phyloP scores from a whole-genome alignment of 2,329 filamentous ascomycete species.

The Chaetothyriales sp. region DNA sequence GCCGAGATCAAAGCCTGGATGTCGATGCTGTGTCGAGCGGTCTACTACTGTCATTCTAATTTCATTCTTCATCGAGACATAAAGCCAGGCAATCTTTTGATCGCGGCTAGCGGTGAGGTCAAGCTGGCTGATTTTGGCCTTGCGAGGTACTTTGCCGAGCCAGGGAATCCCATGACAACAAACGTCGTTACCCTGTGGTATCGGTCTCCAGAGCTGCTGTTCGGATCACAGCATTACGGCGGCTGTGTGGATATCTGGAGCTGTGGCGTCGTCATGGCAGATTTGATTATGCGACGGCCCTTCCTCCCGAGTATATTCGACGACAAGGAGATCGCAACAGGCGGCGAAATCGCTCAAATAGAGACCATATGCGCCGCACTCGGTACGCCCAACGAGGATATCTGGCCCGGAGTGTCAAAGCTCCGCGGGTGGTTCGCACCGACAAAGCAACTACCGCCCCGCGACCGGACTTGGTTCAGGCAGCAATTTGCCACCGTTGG shows the following conservation, averaged over 20 bases:
- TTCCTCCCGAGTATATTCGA: slow-evolving; percentile 76
- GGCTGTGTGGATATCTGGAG: slow-evolving; percentile 91
- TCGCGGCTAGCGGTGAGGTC: slow-evolving; percentile 80
- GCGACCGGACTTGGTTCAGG: slow-evolving; percentile 57
- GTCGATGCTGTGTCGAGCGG: slow-evolving; percentile 82
- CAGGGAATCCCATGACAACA: slow-evolving; percentile 73
- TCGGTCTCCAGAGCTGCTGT: slow-evolving; percentile 82
- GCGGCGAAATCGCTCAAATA: slow-evolving; percentile 55
- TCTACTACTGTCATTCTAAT: slow-evolving; percentile 95
- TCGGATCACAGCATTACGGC: slow-evolving; percentile 75
- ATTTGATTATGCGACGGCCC: slow-evolving; percentile 67
- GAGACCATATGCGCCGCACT: slow-evolving; percentile 69
- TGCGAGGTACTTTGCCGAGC: slow-evolving; percentile 76
- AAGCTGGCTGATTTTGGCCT: slow-evolving; percentile 98
- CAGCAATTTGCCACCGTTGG: slow-evolving; percentile 67
- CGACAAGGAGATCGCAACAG: slow-evolving; percentile 13
- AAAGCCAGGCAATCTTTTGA: slow-evolving; percentile 95
- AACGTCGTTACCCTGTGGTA: slow-evolving; percentile 98
- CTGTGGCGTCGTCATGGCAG: slow-evolving; percentile 81
- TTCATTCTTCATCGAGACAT: slow-evolving; percentile 93
- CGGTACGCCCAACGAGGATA: slow-evolving; percentile 82
- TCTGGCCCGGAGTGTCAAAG: slow-evolving; percentile 81
- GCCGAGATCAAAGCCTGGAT: slow-evolving; percentile 98
- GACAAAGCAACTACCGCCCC: slow-evolving; percentile 40
- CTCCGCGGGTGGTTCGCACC: slow-evolving; percentile 63